Percentiles rank a stretch among this genome's conserved stretches.
These are phyloP conservation scores for Haplosporangium sp. DNA, from an alignment of 371 early-diverging fungal species.

Conservation along the genomic window DNA sequence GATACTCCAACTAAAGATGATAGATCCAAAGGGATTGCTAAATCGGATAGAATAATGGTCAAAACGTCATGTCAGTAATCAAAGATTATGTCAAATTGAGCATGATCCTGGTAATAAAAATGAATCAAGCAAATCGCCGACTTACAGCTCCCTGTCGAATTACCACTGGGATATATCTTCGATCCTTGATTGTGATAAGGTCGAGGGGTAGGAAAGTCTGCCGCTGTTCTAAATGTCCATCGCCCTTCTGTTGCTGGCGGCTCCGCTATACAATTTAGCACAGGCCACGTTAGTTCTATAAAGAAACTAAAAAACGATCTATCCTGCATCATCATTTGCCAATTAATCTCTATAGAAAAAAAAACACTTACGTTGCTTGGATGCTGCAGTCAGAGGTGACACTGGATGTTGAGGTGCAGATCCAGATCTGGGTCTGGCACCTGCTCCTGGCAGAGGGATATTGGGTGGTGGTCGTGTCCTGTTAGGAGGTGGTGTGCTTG, in stretches of 20 bases:
- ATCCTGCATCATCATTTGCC: too few relatives aligned
- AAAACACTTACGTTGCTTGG: constrained; percentile 16
- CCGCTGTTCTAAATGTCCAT: constrained; percentile 42
- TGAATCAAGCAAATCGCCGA: neutral
- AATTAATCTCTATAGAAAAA: neutral
- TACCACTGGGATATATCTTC: constrained; percentile 44
- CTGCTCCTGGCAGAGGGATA: constrained; percentile 27
- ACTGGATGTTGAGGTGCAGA: constrained; percentile 33
- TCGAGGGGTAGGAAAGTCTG: constrained; percentile 47
- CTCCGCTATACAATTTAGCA: constrained; percentile 15
- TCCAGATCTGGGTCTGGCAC: constrained; percentile 35
- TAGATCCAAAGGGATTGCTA: constrained; percentile 37
- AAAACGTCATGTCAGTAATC: neutral
- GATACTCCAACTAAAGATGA: constrained; percentile 30
- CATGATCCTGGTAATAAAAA: neutral
- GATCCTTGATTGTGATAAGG: constrained; percentile 6
- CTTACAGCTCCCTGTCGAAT: constrained; percentile 42
- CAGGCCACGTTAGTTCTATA: neutral
- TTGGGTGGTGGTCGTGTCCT: constrained; percentile 25
- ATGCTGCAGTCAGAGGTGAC: constrained; percentile 12
- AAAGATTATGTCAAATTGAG: neutral
- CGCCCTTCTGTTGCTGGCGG: constrained; percentile 48
- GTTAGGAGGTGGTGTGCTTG: constrained; percentile 23
- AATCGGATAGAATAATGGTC: neutral
- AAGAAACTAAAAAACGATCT: neutral